Conservation (phyloP, 257 asterid species). For the Catharanthus roseus region DNA sequence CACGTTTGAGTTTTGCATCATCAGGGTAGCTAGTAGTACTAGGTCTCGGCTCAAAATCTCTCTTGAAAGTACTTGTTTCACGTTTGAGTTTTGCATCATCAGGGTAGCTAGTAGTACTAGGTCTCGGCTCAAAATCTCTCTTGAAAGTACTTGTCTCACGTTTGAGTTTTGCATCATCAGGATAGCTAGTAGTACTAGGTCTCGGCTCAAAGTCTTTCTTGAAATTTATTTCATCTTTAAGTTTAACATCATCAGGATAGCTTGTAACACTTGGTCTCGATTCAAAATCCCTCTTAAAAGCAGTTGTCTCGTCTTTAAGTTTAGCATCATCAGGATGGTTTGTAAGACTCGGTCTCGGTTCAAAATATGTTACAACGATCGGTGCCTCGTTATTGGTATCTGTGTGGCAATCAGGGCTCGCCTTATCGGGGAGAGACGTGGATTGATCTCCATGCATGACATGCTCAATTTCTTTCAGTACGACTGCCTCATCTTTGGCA, state of each 20-base stretch:
- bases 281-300: slow-evolving; percentile 11
- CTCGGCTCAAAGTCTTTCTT: too few species aligned
- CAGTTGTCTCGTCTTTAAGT: slow-evolving; percentile 1
- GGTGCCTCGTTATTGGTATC: not conserved
- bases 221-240: not conserved
- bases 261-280: not conserved
- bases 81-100: too few species aligned
- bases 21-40: too few species aligned
- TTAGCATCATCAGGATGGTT: slow-evolving; percentile 15
- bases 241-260: not conserved
- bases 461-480: slow-evolving; percentile 13
- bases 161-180: too few species aligned
- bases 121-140: too few species aligned
- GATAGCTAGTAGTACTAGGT: too few species aligned
- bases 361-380: slow-evolving; percentile 9
- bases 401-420: slow-evolving; percentile 17
- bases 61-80: too few species aligned
- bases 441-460: slow-evolving; percentile 11
- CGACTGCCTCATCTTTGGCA: slow-evolving; percentile 12
- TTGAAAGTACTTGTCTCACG: too few species aligned
- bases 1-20: too few species aligned
- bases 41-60: too few species aligned
- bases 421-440: not conserved
- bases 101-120: too few species aligned
- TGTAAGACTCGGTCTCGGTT: slow-evolving; percentile 24